These are phyloP conservation scores for Suzukiozyma palmioleophila DNA, from an alignment of 1,139 yeast species.

Conservation along the genomic window DNA sequence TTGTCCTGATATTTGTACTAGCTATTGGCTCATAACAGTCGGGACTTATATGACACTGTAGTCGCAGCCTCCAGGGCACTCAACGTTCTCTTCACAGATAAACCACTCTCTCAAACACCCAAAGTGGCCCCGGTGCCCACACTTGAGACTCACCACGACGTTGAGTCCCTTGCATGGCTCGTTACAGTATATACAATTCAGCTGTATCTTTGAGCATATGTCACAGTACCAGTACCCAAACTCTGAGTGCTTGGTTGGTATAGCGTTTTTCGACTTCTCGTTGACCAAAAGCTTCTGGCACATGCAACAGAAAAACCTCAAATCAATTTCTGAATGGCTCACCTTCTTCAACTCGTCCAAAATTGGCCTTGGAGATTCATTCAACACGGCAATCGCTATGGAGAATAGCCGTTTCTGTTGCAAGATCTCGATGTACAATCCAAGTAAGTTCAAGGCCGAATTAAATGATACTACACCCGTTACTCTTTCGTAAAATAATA, in stretches of 20 bases:
- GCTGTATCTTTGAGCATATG: slow-evolving; percentile 55
- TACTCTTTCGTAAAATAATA: slow-evolving; percentile 46
- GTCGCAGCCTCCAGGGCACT: slow-evolving; percentile 80
- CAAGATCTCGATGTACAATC: slow-evolving; percentile 54
- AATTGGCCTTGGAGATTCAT: slow-evolving; percentile 35
- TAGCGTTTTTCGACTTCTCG: slow-evolving; percentile 48
- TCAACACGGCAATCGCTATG: slow-evolving; percentile 55
- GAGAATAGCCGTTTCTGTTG: slow-evolving; percentile 51
- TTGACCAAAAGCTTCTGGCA: slow-evolving; percentile 65
- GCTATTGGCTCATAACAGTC: too few relatives aligned
- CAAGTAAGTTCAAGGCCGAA: slow-evolving; percentile 48
- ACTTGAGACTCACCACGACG: slow-evolving; percentile 57
- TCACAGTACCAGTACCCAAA: slow-evolving; percentile 87
- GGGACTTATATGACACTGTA: too few relatives aligned
- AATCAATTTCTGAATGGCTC: slow-evolving; percentile 51
- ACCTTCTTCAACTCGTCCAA: slow-evolving; percentile 39
- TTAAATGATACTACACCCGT: slow-evolving; percentile 12
- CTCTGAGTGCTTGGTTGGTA: slow-evolving; percentile 13
- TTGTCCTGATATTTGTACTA: too few relatives aligned
- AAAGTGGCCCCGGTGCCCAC: slow-evolving; percentile 89
- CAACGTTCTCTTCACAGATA: slow-evolving; percentile 53
- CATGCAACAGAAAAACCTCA: slow-evolving; percentile 58
- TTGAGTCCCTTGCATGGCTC: slow-evolving; percentile 74
- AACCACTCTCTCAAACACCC: slow-evolving; percentile 81
- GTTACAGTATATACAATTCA: slow-evolving; percentile 75